Conservation (phyloP, 2,329 filamentous ascomycete species). For the Colletotrichum lentis region DNA sequence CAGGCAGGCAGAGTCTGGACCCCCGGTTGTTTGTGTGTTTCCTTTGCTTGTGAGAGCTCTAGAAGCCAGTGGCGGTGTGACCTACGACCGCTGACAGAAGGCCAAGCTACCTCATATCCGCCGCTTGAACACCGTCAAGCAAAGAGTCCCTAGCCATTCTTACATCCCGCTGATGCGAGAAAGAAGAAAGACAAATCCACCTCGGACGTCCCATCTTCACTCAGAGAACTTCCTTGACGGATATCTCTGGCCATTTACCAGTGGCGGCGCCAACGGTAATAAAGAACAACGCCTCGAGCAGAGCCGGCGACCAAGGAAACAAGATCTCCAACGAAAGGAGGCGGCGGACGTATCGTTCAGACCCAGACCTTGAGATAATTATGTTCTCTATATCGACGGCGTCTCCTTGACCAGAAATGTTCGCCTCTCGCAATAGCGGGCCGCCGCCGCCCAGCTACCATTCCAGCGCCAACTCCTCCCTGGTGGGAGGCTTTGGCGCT, state of each 20-base stretch:
- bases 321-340: background rate
- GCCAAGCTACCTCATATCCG: constrained; percentile 1
- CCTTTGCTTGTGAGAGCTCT: background rate
- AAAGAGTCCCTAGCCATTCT: background rate
- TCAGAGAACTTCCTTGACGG: background rate
- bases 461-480: constrained; percentile 44
- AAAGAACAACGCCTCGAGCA: background rate
- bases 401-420: constrained; percentile 44
- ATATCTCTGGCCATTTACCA: background rate
- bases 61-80: background rate
- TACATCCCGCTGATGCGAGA: background rate
- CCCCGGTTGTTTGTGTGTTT: background rate
- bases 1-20: constrained; percentile 1
- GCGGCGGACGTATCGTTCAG: background rate
- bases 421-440: constrained; percentile 36
- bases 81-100: background rate
- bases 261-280: background rate
- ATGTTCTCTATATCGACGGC: constrained; percentile 42
- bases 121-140: background rate
- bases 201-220: background rate
- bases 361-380: constrained; percentile 35
- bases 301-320: background rate
- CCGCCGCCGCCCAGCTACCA: constrained; percentile 40
- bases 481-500: constrained; percentile 46
- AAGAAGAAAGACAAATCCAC: too few species aligned